Conservation (phyloP, 805 yeast genomes). For the Candida xiaguanensis region DNA sequence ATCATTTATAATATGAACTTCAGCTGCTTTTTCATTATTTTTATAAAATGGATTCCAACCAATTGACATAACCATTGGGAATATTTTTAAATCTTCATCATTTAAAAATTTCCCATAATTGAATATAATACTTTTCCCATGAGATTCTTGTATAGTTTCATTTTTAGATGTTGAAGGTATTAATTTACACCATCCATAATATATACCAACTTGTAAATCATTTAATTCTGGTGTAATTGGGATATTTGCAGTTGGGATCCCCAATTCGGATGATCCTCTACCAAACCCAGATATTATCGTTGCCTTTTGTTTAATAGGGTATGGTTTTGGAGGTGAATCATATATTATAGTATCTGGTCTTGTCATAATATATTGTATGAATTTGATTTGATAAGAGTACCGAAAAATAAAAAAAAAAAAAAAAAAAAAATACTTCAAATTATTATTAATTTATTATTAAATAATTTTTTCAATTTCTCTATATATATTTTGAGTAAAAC, state of each 20-base stretch:
- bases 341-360: conserved; percentile 44
- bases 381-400: background rate
- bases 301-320: conserved; percentile 41
- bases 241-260: conserved; percentile 93
- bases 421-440: background rate
- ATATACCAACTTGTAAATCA: conserved; percentile 70
- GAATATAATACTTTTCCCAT: conserved; percentile 37
- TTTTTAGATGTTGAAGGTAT: conserved; percentile 11
- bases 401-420: background rate
- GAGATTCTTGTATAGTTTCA: conserved; percentile 14
- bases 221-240: conserved; percentile 50
- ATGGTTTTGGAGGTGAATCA: conserved; percentile 31
- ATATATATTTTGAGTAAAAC: background rate
- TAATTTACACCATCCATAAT: conserved; percentile 71
- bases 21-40: conserved; percentile 78
- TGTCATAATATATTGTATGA: conserved; percentile 18
- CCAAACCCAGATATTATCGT: conserved; percentile 82
- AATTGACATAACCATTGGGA: conserved; percentile 92
- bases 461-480: background rate
- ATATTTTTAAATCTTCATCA: conserved; percentile 40
- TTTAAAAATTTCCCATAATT: conserved; percentile 56
- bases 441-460: background rate
- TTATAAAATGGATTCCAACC: conserved; percentile 95
- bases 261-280: conserved; percentile 89
- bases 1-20: conserved; percentile 78